These are phyloP conservation scores for Castanopsis chinensis DNA, from an alignment of 306 rosid species.

Conservation along the genomic window DNA sequence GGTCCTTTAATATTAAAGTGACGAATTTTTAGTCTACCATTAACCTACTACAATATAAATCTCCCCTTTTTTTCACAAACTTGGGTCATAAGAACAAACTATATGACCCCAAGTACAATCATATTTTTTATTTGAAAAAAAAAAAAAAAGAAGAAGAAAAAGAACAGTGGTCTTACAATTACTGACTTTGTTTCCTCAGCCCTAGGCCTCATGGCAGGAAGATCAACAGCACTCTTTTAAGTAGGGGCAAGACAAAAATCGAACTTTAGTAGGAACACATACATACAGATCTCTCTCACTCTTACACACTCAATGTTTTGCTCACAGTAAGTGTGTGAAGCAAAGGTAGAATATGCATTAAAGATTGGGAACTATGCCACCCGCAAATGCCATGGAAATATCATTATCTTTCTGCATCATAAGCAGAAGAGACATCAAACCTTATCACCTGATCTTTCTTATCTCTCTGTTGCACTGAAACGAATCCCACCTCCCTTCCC, in stretches of 20 bases:
- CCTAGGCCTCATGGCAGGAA: conserved; percentile 13
- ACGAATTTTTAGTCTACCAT: no score
- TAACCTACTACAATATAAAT: no score
- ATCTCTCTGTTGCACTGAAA: conserved; percentile 16
- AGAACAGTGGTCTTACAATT: not conserved
- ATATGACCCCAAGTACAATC: no score
- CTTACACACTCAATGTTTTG: not conserved
- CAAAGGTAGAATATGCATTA: conserved; percentile 1
- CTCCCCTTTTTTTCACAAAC: no score
- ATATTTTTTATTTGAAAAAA: no score
- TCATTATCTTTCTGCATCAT: conserved; percentile 22
- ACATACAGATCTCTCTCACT: conserved; percentile 16
- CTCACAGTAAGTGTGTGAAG: conserved; percentile 7
- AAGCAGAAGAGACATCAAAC: conserved; percentile 18
- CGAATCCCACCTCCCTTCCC: conserved; percentile 44
- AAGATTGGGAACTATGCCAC: not conserved
- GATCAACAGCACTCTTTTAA: conserved; percentile 26
- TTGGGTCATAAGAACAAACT: no score
- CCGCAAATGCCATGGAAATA: conserved; percentile 16
- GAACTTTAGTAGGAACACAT: conserved; percentile 22
- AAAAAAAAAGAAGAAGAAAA: not conserved
- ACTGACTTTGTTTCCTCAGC: conserved; percentile 9
- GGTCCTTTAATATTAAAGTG: no score
- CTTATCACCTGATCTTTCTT: conserved; percentile 23
- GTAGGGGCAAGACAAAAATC: conserved; percentile 26